Percentiles rank a stretch among this genome's conserved stretches.
These are phyloP conservation scores for Monilinia vaccinii-corymbosi DNA, from an alignment of 2,329 filamentous ascomycete genomes.

Conservation along the genomic window DNA sequence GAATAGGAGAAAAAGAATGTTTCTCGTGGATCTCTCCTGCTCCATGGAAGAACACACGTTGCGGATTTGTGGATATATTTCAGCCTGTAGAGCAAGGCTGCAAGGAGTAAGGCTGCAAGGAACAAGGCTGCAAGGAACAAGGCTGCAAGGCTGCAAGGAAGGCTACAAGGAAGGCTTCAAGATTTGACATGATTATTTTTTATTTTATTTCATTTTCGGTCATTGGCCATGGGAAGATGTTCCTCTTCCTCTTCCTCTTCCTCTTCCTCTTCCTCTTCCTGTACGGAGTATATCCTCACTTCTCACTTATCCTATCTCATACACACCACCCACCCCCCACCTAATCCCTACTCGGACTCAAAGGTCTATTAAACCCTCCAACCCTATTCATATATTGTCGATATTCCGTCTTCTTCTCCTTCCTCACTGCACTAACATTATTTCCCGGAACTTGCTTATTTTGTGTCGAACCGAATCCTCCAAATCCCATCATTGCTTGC, in stretches of 20 bases:
- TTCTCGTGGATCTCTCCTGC: too few relatives aligned
- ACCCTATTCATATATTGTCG: constrained; percentile 92
- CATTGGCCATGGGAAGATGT: not conserved
- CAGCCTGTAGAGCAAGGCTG: constrained; percentile 26
- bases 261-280: too few relatives aligned
- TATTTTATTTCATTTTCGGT: not conserved
- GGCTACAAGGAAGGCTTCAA: too few relatives aligned
- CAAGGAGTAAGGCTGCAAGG: constrained; percentile 9
- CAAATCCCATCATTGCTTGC: constrained; percentile 84
- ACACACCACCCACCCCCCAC: not conserved
- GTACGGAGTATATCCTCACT: not conserved
- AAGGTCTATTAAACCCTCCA: constrained; percentile 72
- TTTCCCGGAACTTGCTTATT: constrained; percentile 84
- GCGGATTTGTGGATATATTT: constrained; percentile 16
- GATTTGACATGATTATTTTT: too few relatives aligned
- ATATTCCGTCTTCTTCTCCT: constrained; percentile 92
- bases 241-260: not conserved
- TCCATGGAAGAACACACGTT: constrained; percentile 15
- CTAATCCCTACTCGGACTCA: constrained; percentile 44
- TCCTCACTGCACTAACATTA: constrained; percentile 69
- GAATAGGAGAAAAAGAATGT: not conserved
- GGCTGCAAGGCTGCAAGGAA: too few relatives aligned
- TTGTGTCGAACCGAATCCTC: constrained; percentile 77
- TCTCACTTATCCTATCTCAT: not conserved
- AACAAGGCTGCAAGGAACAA: not conserved